phyloP scores from a whole-genome alignment of 2,329 filamentous ascomycete genomes.

The Microdochium trichocladiopsis region DNA sequence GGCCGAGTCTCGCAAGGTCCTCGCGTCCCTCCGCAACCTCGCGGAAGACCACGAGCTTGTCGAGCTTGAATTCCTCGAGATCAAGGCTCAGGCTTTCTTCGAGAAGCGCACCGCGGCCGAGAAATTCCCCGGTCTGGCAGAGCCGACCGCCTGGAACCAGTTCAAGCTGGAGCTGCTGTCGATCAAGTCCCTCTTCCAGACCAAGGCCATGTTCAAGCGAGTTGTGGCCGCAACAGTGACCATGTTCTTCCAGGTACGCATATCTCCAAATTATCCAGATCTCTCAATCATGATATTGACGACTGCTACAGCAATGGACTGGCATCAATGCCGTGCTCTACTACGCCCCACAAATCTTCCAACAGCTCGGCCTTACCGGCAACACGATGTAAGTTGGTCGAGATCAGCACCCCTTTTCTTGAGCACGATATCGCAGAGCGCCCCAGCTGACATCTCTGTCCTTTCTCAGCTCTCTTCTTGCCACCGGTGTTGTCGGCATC shows the following conservation, averaged over 20 bases:
- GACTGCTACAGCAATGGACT: slow-evolving; percentile 16
- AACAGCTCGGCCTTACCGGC: slow-evolving; percentile 50
- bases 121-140: slow-evolving; percentile 57
- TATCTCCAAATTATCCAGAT: no score
- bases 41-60: slow-evolving; percentile 59
- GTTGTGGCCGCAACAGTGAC: slow-evolving; percentile 57
- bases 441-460: no score
- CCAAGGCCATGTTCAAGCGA: slow-evolving; percentile 58
- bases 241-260: slow-evolving; percentile 54
- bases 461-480: slow-evolving; percentile 41
- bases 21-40: slow-evolving; percentile 58
- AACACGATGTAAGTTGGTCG: slow-evolving; percentile 25
- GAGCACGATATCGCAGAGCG: slow-evolving; percentile 19
- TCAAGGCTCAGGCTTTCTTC: slow-evolving; percentile 71
- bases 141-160: slow-evolving; percentile 54
- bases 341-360: slow-evolving; percentile 66
- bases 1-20: slow-evolving; percentile 54
- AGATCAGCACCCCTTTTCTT: background rate
- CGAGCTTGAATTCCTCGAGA: slow-evolving; percentile 73
- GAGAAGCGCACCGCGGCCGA: slow-evolving; percentile 65
- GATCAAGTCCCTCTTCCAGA: slow-evolving; percentile 57
- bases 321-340: slow-evolving; percentile 56
- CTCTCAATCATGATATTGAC: slow-evolving; percentile 10
- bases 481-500: slow-evolving; percentile 66
- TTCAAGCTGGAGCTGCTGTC: slow-evolving; percentile 65